Evolutionary conservation across 331 rosid genomes (phyloP).

Genomic region (Malus hybrid): DNA sequence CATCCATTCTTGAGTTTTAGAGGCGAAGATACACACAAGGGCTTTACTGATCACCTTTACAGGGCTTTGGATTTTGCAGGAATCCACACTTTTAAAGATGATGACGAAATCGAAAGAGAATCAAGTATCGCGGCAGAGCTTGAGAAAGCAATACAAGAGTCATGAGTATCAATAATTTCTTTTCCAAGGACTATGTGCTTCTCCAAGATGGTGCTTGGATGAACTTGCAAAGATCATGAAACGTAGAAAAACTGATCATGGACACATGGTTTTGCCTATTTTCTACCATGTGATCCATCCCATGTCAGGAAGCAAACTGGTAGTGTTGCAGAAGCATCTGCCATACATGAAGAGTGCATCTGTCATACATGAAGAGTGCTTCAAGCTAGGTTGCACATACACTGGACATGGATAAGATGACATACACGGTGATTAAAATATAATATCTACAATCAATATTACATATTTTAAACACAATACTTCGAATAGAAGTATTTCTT

Average conservation of each 20-base stretch:
- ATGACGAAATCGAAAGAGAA: not conserved
- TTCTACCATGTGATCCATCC: not conserved
- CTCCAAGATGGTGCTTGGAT: not conserved
- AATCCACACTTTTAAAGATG: not conserved
- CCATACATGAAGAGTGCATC: not conserved
- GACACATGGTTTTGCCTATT: not conserved
- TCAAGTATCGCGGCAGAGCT: not conserved
- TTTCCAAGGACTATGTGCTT: conserved; percentile 3
- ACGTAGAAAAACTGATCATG: not conserved
- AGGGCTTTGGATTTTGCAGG: not conserved
- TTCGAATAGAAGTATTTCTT: too few species aligned
- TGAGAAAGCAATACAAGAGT: not conserved
- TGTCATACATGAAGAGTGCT: not conserved
- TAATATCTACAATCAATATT: too few species aligned
- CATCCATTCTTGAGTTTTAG: not conserved
- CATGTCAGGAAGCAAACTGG: not conserved
- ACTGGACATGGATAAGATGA: too few species aligned
- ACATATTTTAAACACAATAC: too few species aligned
- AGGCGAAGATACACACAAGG: not conserved
- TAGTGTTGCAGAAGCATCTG: not conserved
- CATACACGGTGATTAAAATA: too few species aligned
- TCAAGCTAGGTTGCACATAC: not conserved
- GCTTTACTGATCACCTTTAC: not conserved
- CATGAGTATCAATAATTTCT: not conserved
- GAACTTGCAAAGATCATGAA: not conserved